Evolutionary conservation across 768 basidiomycete species (phyloP).

Genomic region (Mrakia gelida): DNA sequence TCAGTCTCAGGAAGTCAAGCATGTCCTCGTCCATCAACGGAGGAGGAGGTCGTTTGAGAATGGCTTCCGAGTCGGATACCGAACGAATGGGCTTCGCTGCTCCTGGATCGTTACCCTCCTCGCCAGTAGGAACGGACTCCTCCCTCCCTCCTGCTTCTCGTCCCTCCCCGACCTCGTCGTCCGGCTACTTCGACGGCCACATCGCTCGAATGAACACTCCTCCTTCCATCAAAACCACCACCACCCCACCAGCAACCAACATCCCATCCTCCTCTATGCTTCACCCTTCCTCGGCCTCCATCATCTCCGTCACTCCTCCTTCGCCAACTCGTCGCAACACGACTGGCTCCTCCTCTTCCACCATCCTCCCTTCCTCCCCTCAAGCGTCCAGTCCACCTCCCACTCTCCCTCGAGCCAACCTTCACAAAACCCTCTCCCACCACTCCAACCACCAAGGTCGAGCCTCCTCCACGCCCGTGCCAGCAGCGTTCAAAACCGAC

Average conservation of each 20-base stretch:
- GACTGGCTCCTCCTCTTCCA: neutral
- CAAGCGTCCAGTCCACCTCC: neutral
- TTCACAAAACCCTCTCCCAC: neutral
- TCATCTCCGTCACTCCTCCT: neutral
- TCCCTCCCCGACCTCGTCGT: neutral
- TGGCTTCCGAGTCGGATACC: neutral
- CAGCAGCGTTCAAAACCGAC: neutral
- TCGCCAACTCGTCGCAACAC: conserved; percentile 11
- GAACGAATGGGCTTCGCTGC: conserved; percentile 1
- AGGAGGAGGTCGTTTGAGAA: conserved; percentile 1
- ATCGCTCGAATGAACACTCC: neutral
- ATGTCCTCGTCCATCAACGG: conserved; percentile 7
- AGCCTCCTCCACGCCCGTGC: neutral
- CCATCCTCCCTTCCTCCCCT: neutral
- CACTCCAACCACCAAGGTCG: neutral
- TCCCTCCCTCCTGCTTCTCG: neutral
- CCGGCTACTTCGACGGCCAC: neutral
- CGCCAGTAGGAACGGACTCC: neutral
- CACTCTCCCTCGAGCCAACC: neutral
- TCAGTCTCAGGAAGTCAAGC: conserved; percentile 16
- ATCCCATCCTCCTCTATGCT: neutral
- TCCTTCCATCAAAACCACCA: neutral
- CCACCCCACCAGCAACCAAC: neutral
- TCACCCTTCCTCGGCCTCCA: conserved; percentile 18
- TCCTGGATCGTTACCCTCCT: neutral